Conservation (phyloP, 1,139 yeast genomes). For the Tardiomyces depauwii region DNA sequence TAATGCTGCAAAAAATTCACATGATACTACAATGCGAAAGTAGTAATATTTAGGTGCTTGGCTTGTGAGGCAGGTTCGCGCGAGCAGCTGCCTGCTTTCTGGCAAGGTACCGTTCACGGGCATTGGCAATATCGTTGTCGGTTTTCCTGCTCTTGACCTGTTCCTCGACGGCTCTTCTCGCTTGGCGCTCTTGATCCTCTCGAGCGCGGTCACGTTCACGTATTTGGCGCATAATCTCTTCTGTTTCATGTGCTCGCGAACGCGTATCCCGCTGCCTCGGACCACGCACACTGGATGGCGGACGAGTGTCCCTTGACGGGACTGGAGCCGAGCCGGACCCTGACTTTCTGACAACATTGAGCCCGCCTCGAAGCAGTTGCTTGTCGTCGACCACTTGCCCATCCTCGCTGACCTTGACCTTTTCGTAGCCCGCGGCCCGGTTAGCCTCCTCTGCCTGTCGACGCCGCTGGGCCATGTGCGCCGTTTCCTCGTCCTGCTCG, state of each 20-base stretch:
- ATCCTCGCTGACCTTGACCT: slow-evolving; percentile 18
- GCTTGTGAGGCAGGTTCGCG: background rate
- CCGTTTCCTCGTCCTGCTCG: background rate
- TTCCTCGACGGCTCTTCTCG: slow-evolving; percentile 31
- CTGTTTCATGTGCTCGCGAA: slow-evolving; percentile 38
- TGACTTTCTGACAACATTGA: slow-evolving; percentile 33
- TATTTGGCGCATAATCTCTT: slow-evolving; percentile 44
- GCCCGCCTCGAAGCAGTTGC: slow-evolving; percentile 18
- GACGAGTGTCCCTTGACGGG: too few species aligned
- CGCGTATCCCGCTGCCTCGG: slow-evolving; percentile 33
- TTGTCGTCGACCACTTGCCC: slow-evolving; percentile 21
- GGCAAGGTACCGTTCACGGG: slow-evolving; percentile 21
- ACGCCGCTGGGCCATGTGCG: slow-evolving; percentile 3
- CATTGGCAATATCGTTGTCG: slow-evolving; percentile 13
- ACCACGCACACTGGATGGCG: background rate
- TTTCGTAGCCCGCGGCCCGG: slow-evolving; percentile 13
- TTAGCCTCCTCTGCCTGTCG: slow-evolving; percentile 9
- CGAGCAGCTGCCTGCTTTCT: slow-evolving; percentile 10
- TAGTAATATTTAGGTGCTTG: background rate
- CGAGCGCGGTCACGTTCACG: slow-evolving; percentile 36
- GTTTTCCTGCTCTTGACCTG: slow-evolving; percentile 4
- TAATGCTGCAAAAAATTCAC: too few species aligned
- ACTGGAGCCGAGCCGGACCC: slow-evolving; percentile 16
- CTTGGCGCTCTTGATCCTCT: slow-evolving; percentile 35
- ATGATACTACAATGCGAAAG: too few species aligned